phyloP scores from a whole-genome alignment of 2,329 filamentous ascomycete species.

The Ceratocystis huliohia region DNA sequence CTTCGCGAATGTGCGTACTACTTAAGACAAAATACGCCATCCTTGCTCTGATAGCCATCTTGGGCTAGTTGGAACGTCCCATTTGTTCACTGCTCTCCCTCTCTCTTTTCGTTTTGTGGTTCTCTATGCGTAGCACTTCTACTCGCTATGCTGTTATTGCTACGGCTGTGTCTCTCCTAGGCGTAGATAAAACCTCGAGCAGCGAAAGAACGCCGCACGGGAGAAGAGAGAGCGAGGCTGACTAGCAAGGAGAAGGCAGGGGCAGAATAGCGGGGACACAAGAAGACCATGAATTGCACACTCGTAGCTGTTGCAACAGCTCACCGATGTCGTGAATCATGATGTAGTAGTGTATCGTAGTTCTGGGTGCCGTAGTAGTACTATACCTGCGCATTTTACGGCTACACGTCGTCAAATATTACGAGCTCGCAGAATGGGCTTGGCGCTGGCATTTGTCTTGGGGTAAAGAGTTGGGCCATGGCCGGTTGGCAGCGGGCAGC shows the following conservation, averaged over 20 bases:
- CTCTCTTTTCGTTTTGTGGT: not conserved
- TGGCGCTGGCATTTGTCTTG: not conserved
- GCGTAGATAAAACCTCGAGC: too few species aligned
- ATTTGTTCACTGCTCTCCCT: not conserved
- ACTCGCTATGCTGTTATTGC: not conserved
- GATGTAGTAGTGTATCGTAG: not conserved
- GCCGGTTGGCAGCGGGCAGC: not conserved
- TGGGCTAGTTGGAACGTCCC: too few species aligned
- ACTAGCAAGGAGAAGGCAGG: not conserved
- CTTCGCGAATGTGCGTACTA: not conserved
- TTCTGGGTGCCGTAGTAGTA: not conserved
- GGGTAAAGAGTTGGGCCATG: not conserved
- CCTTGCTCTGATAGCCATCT: too few species aligned
- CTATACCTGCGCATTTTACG: not conserved
- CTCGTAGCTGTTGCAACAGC: not conserved
- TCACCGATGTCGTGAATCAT: not conserved
- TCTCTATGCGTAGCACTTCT: not conserved
- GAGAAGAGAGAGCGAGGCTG: not conserved
- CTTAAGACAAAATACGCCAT: not conserved
- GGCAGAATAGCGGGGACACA: not conserved
- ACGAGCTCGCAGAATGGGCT: not conserved
- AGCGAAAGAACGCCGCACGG: not conserved
- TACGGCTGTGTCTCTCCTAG: too few species aligned
- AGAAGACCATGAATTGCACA: not conserved
- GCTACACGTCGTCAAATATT: not conserved